Conservation (phyloP, 2,329 filamentous ascomycete species). For the Pseudogymnoascus sp. region DNA sequence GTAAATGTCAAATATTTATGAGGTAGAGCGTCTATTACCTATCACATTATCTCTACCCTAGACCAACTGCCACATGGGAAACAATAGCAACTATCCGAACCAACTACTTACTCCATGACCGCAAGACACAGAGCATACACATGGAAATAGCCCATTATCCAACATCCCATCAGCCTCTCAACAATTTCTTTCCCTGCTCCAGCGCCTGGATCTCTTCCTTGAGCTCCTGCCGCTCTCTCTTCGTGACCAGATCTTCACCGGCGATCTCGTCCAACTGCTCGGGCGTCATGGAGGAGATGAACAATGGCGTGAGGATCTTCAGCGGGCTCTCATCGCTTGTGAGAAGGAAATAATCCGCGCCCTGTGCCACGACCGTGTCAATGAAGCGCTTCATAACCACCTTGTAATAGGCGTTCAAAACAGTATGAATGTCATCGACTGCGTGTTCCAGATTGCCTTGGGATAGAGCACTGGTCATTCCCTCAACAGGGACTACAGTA, state of each 20-base stretch:
- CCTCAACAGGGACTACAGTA: neutral
- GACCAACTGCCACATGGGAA: neutral
- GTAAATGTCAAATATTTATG: neutral
- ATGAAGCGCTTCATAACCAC: slow-evolving; percentile 53
- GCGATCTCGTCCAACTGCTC: slow-evolving; percentile 47
- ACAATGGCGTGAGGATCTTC: slow-evolving; percentile 41
- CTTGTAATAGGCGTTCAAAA: slow-evolving; percentile 52
- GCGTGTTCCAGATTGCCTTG: slow-evolving; percentile 31
- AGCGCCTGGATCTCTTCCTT: neutral
- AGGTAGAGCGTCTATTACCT: neutral
- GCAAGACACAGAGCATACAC: neutral
- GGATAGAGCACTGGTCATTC: neutral
- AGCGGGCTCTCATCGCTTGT: slow-evolving; percentile 41
- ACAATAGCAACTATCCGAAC: neutral
- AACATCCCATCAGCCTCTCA: neutral
- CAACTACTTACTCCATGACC: neutral
- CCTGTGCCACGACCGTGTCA: slow-evolving; percentile 53
- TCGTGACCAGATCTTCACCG: slow-evolving; percentile 39
- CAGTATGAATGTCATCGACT: slow-evolving; percentile 49
- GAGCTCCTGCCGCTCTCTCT: neutral
- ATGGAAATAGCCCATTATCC: neutral
- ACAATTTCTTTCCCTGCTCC: neutral
- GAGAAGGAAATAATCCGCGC: slow-evolving; percentile 45
- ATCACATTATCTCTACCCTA: neutral
- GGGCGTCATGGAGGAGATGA: slow-evolving; percentile 38